phyloP scores from a whole-genome alignment of 1,284 basidiomycete genomes.

The Porodaedalea pini region DNA sequence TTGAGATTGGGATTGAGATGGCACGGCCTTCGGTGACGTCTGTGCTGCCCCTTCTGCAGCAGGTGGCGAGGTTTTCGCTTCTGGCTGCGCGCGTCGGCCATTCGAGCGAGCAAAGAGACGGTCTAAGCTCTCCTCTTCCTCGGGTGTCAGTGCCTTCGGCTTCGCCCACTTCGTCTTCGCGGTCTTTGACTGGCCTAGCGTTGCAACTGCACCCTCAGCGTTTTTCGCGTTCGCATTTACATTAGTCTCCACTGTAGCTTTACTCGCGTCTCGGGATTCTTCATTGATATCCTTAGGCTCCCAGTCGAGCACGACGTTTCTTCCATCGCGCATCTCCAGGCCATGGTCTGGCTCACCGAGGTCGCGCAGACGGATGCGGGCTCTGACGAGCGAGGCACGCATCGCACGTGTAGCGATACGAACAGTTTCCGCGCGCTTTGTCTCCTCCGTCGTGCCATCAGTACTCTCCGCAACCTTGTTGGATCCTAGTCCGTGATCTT shows the following conservation, averaged over 20 bases:
- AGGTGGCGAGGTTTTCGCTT: neutral
- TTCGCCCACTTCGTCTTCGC: neutral
- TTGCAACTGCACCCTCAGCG: too few relatives aligned
- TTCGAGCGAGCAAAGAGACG: neutral
- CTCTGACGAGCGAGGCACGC: neutral
- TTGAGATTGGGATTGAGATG: neutral
- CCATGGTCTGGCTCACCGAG: neutral
- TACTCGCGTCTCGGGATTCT: neutral
- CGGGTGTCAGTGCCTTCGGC: neutral
- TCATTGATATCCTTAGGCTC: neutral
- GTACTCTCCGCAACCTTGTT: neutral
- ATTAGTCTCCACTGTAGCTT: too few relatives aligned
- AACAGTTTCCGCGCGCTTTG: neutral
- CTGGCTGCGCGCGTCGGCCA: neutral
- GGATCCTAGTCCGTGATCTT: neutral
- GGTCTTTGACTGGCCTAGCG: neutral
- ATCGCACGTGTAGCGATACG: neutral
- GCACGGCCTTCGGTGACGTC: neutral
- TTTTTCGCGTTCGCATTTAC: neutral
- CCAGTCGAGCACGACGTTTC: slow-evolving; percentile 1
- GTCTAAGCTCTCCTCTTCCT: neutral
- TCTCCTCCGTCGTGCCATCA: neutral
- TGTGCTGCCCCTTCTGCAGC: neutral
- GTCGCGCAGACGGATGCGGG: neutral
- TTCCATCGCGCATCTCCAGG: neutral